Base-by-base conservation (phyloP, 2,329 filamentous ascomycete species). In the Xylaria digitata region DNA sequence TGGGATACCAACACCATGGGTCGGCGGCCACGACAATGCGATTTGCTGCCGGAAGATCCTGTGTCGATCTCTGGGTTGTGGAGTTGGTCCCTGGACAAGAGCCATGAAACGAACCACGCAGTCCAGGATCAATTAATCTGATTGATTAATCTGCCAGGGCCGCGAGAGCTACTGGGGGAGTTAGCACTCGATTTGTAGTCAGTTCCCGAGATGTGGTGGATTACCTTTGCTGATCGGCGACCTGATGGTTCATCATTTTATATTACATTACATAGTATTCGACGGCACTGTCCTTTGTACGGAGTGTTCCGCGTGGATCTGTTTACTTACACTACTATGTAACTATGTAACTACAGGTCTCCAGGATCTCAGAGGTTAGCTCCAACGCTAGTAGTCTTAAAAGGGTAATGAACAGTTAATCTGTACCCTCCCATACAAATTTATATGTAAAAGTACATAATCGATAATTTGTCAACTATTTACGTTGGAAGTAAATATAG, bases 201-300 rank as follows among this genome's bases (percentile, higher is more conserved):
- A 49, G 32, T 50, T 21, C 19, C 45, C 17, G 32, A 26, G 45
- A 50, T 60, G 46, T 17, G 15, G 34, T 52, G 34, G 34, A 52
- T 60, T 60, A 32, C 30, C 46, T 43, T 30, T 55, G 21, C 53
- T 55, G 53, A 55, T 55, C 53, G 37, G 53, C 53, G 53, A 43
- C 52, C 52, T 54, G 52, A 21, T 23, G 34, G n/a, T 21, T 45
- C 17, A 21, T 52, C 45, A 50, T 57, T 50, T 50, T 37, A 45
- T 19, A 4, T 55, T 26, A 55, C 37, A 40, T 30, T 43, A 30
- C 37, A 5, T 21, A 9, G 23, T 52, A 11, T 60, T 63, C n/a
- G 23, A 43, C 8, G 15, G 45, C 23, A 34, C 43, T 21, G 42
- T 63, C 30, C 32, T 23, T 56, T 30, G 30, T 23, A 50, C 52